Evolutionary conservation across 176 grass and related monocot species (phyloP).

Genomic region (Phragmites australis): DNA sequence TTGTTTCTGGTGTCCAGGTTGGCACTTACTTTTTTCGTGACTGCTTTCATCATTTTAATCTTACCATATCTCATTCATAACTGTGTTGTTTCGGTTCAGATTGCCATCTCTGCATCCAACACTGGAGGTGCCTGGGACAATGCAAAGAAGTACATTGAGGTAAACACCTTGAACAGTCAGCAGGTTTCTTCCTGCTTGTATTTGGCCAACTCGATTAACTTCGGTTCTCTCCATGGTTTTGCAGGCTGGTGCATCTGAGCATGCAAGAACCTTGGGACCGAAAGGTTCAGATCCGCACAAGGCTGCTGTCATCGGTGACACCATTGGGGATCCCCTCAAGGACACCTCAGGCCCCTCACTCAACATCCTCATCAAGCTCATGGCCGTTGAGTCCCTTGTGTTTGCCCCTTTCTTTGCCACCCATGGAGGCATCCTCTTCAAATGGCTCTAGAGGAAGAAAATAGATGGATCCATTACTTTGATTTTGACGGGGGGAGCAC

Average conservation of each 20-base stretch:
- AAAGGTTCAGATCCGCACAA: conserved; percentile 92
- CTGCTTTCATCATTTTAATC: not conserved
- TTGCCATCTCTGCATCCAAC: conserved; percentile 97
- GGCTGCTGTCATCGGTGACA: conserved; percentile 93
- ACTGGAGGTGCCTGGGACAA: conserved; percentile 96
- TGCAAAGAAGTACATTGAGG: conserved; percentile 95
- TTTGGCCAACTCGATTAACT: not conserved
- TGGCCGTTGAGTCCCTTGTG: conserved; percentile 90
- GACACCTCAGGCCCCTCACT: conserved; percentile 91
- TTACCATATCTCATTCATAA: not conserved
- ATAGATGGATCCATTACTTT: not conserved
- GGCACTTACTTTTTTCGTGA: not conserved
- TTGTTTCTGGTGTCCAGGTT: conserved; percentile 94
- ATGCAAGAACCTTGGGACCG: conserved; percentile 66
- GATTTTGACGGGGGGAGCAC: conserved; percentile 22
- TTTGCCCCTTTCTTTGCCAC: conserved; percentile 93
- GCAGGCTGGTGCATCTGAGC: conserved; percentile 86
- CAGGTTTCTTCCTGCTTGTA: not conserved
- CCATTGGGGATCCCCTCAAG: conserved; percentile 90
- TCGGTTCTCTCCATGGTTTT: conserved; percentile 24
- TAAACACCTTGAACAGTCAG: conserved; percentile 21
- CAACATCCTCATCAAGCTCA: conserved; percentile 98
- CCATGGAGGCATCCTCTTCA: conserved; percentile 88
- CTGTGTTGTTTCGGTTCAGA: conserved; percentile 37
- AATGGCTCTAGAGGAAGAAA: conserved; percentile 48